Conservation (phyloP, 1,284 basidiomycete genomes). For the Meira nashicola region DNA sequence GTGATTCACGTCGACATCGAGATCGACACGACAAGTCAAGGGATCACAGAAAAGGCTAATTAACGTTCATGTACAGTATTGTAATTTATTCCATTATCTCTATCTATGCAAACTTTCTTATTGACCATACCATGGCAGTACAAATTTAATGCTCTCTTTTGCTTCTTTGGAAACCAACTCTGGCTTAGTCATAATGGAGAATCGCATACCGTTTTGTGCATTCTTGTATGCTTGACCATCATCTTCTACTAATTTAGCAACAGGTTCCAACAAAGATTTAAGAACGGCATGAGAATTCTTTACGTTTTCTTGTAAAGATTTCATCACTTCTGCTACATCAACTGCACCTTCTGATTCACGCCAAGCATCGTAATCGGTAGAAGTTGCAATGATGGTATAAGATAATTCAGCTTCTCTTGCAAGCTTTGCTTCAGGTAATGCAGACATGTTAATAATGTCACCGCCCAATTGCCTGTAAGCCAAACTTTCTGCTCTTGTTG, state of each 20-base stretch:
- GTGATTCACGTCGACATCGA: too few species aligned
- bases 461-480: slow-evolving; percentile 93
- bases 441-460: slow-evolving; percentile 66
- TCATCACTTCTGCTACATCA: slow-evolving; percentile 81
- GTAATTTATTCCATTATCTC: too few species aligned
- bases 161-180: slow-evolving; percentile 65
- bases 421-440: slow-evolving; percentile 89
- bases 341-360: slow-evolving; percentile 73
- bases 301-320: slow-evolving; percentile 79
- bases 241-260: slow-evolving; percentile 58
- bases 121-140: slow-evolving; percentile 58
- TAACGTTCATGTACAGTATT: too few species aligned
- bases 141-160: slow-evolving; percentile 68
- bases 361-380: slow-evolving; percentile 56
- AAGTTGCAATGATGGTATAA: slow-evolving; percentile 54
- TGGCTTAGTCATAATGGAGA: slow-evolving; percentile 68
- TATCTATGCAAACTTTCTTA: too few species aligned
- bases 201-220: slow-evolving; percentile 38
- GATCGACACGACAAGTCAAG: too few species aligned
- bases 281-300: slow-evolving; percentile 68
- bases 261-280: slow-evolving; percentile 70
- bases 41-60: too few species aligned
- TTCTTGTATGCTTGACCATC: slow-evolving; percentile 20
- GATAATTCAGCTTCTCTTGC: slow-evolving; percentile 87
- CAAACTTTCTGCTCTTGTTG: slow-evolving; percentile 85